Conservation (phyloP, 1,139 yeast species). For the Kodamaea arcana region DNA sequence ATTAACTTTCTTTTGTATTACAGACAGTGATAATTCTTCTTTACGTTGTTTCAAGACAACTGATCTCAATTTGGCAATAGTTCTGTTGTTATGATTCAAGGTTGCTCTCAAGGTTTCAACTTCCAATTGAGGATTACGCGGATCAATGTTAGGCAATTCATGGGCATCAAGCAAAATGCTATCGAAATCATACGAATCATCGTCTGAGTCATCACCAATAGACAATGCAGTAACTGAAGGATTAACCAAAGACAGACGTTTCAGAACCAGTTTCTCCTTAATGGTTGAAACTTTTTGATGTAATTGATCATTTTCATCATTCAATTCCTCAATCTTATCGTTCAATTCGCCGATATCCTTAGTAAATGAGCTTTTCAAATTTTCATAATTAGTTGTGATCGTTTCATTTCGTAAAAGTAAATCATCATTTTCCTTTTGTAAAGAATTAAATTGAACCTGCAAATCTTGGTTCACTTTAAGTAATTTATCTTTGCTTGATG, state of each 20-base stretch:
- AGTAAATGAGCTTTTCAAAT: conserved; percentile 29
- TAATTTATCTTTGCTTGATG: conserved; percentile 29
- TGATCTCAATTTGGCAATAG: conserved; percentile 52
- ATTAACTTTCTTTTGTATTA: conserved; percentile 7
- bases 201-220: conserved; percentile 20
- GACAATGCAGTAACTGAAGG: conserved; percentile 12
- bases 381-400: conserved; percentile 33
- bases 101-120: conserved; percentile 66
- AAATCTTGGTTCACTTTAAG: conserved; percentile 28
- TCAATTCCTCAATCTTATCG: conserved; percentile 49
- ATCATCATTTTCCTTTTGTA: conserved; percentile 49
- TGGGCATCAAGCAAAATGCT: conserved; percentile 30
- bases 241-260: conserved; percentile 5
- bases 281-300: conserved; percentile 33
- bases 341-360: conserved; percentile 46
- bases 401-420: conserved; percentile 38
- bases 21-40: conserved; percentile 15
- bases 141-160: conserved; percentile 34
- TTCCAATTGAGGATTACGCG: conserved; percentile 53
- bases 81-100: conserved; percentile 60
- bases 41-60: conserved; percentile 42
- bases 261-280: conserved; percentile 8
- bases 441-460: conserved; percentile 23
- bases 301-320: conserved; percentile 60
- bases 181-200: conserved; percentile 32